Percentiles rank a stretch among this genome's conserved stretches.
phyloP scores from a whole-genome alignment of 2,329 filamentous ascomycete genomes.

The Trichoderma simmonsii region DNA sequence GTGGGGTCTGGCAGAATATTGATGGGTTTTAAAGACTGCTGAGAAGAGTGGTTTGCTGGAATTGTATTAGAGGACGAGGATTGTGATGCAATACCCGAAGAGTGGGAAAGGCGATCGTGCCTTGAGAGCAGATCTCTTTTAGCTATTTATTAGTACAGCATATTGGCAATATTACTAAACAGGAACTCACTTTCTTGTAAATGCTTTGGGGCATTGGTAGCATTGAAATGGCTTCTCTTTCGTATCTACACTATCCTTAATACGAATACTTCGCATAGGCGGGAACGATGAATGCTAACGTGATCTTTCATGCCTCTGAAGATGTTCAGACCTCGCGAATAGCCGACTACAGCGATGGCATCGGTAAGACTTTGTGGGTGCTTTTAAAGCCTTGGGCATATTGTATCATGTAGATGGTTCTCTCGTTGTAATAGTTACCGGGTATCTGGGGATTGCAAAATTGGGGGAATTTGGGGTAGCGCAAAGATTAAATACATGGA shows the following conservation, averaged over 20 bases:
- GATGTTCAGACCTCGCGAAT: neutral
- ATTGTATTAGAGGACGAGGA: neutral
- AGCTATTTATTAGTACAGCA: neutral
- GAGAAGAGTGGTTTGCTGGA: neutral
- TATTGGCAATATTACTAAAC: neutral
- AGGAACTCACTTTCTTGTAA: neutral
- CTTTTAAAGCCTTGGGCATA: neutral
- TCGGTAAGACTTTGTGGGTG: neutral
- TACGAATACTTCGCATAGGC: neutral
- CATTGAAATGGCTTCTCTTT: conserved; percentile 1
- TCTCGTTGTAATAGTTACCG: neutral
- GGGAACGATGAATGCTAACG: neutral
- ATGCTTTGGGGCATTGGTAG: neutral
- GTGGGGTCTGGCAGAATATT: neutral
- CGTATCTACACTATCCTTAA: neutral
- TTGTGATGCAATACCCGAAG: neutral
- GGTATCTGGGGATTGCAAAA: neutral
- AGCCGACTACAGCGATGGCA: neutral
- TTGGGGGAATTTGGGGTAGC: neutral
- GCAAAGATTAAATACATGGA: neutral
- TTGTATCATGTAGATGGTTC: neutral
- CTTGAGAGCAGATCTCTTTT: neutral
- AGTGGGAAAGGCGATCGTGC: neutral
- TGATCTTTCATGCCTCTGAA: neutral
- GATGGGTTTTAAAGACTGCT: neutral